Percentiles rank a stretch among this genome's conserved stretches.
phyloP scores from a whole-genome alignment of 2,329 filamentous ascomycete species.

The Colletotrichum plurivorum region DNA sequence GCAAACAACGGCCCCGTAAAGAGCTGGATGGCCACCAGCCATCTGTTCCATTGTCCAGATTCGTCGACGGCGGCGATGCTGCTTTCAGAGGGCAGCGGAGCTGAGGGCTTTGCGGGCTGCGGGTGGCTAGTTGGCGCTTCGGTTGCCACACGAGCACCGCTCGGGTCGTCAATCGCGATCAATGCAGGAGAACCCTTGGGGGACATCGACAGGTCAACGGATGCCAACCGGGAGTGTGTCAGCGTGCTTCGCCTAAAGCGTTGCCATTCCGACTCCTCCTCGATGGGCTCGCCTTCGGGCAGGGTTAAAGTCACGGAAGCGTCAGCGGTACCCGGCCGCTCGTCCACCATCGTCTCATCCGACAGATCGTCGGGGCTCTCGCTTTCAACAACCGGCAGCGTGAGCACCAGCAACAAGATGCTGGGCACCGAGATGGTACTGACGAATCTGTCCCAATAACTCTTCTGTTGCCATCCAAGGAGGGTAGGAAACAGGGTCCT shows the following conservation, averaged over 20 bases:
- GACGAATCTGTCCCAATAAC: slow-evolving; percentile 85
- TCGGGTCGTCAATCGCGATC: slow-evolving; percentile 45
- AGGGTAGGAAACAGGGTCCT: slow-evolving; percentile 90
- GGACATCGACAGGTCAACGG: slow-evolving; percentile 42
- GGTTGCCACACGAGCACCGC: slow-evolving; percentile 34
- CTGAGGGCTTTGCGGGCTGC: slow-evolving; percentile 19
- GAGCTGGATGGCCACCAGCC: slow-evolving; percentile 88
- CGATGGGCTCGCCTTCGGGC: slow-evolving; percentile 49
- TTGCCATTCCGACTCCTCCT: slow-evolving; percentile 70
- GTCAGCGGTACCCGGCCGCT: slow-evolving; percentile 47
- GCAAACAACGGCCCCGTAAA: slow-evolving; percentile 91
- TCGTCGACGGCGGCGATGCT: slow-evolving; percentile 43
- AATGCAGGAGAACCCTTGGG: slow-evolving; percentile 50
- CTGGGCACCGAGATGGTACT: slow-evolving; percentile 89
- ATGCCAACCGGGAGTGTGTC: slow-evolving; percentile 46
- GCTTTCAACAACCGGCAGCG: slow-evolving; percentile 89
- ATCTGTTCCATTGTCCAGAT: slow-evolving; percentile 84
- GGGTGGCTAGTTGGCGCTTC: slow-evolving; percentile 24
- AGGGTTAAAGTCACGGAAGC: slow-evolving; percentile 50
- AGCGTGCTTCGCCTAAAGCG: slow-evolving; percentile 67
- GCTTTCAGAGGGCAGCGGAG: slow-evolving; percentile 33
- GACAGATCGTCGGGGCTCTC: slow-evolving; percentile 67
- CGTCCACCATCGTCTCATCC: slow-evolving; percentile 48
- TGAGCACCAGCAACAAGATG: slow-evolving; percentile 90
- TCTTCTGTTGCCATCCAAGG: slow-evolving; percentile 84